Base-by-base conservation (phyloP, 164 flowering plant genomes). In the Vitis cinerea region DNA sequence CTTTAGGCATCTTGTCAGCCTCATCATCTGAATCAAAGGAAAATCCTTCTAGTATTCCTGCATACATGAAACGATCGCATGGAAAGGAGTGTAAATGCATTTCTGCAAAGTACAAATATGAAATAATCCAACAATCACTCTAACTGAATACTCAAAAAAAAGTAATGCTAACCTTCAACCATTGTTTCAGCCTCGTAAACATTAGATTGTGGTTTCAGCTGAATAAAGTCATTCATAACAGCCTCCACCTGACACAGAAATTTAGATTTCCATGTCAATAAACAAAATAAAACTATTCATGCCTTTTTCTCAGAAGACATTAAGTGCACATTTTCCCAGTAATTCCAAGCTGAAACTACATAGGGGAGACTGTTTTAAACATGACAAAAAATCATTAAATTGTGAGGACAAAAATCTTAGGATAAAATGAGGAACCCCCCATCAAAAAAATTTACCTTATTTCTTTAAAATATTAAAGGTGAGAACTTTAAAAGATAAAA, bases 1-100 rank as follows among this genome's bases (percentile, higher is more conserved):
- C 67, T 75, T 88, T 88, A 17, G 85, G 73, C 61, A 78, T 67
- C 77, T 83, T 84, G 53, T 90, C 97, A 61, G 83, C 78, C 70
- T 95, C 99, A 52, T 93, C 99, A 13, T 95, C 98, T 0, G 90
- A 91, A 67, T 89, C 98, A 80, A 93, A 93, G 48, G 87, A 85
- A 78, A 88, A 93, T 51, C 93, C 98, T 55, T 93, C 97, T 27
- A 93, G 80, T 15, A 98, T 93, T 64, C 99, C 99, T 93, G 66
- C 59, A 49, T 68, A 67, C 48, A 56, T 67, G 74, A 55, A 72
- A 71, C 53, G 27, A 66, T 58, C 51, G 6, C 15, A 50, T 51
- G 9, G 16, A 56, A 37, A 47, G n/a, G 59, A 59, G 8, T n/a
- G 3, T 30, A 2, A 67, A 49, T 31, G 17, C 61, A 51, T 54